Evolutionary conservation across 257 asterid species (phyloP).

Genomic region (Solanum infundibuliforme): DNA sequence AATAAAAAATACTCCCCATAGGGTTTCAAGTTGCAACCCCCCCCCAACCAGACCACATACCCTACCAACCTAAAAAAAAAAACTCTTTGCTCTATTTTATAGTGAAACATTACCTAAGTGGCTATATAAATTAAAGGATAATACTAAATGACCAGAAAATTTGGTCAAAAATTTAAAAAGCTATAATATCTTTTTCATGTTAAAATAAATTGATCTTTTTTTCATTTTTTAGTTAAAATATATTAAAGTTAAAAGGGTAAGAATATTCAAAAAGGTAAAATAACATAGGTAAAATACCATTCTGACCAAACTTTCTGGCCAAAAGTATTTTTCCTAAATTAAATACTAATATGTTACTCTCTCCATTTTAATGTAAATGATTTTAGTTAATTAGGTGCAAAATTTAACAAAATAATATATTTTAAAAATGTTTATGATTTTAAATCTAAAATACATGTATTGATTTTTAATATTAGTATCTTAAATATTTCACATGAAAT

Average conservation of each 20-base stretch:
- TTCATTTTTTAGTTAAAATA: too few relatives aligned
- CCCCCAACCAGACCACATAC: background rate
- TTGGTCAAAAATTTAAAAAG: too few relatives aligned
- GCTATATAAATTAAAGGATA: background rate
- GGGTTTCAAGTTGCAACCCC: too few relatives aligned
- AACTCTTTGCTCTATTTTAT: background rate
- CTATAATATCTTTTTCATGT: too few relatives aligned
- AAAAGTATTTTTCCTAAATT: too few relatives aligned
- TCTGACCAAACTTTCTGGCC: too few relatives aligned
- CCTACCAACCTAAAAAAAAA: background rate
- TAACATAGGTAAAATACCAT: too few relatives aligned
- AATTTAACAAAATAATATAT: background rate
- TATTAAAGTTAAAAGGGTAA: too few relatives aligned
- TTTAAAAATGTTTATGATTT: background rate
- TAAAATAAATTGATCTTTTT: too few relatives aligned
- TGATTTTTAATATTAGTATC: background rate
- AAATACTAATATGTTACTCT: background rate
- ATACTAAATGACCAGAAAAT: too few relatives aligned
- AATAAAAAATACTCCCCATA: background rate
- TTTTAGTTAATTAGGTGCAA: background rate
- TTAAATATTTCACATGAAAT: background rate
- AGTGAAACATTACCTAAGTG: background rate
- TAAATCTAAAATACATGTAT: background rate
- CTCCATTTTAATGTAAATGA: background rate
- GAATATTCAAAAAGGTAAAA: too few relatives aligned